Base-by-base conservation (phyloP, 1,139 yeast genomes). In the Hemisphaericaspora xylofermentans region DNA sequence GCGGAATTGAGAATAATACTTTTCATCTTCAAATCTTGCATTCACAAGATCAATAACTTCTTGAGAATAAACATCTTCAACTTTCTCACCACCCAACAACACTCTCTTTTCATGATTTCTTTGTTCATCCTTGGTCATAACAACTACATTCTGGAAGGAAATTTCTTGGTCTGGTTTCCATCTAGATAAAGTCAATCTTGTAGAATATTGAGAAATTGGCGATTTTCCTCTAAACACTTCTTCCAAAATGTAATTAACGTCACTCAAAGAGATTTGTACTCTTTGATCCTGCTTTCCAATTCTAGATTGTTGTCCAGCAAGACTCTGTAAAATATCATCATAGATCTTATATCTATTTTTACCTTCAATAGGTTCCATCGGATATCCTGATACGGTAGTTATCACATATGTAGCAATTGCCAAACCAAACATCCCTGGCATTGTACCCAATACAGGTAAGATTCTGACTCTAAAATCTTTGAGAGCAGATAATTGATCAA, bases 371-470 rank as follows among this genome's bases (percentile, higher is more conserved):
- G 94, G 91, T 45, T 88, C 95, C 47, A 80, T 76, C 9, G 95
- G 95, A 56, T 93, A 93, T 0, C 94, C 96, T 0, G 96, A 81
- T 15, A 89, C 80, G 6, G 77, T 68, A 2, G 96, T 86, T 38
- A 93, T 64, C 33, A 93, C 70, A 62, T 87, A 84, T 0, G 97
- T 84, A 2, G 96, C 95, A 44, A 93, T 76, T 0, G 96, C 80
- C 38, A 93, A 73, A 1, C 98, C 98, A 67, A 93, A 93, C 66
- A 91, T 85, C 7, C 94, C 97, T 1, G 98, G 98, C 83, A 93
- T 80, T 0, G 98, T 88, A 1, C 98, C 98, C 48, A 93, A 67
- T 0, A 93, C 98, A 0, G 98, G 98, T 45, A 93, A 71, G 40
- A 93, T 91, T 52, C 98, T 76, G 4, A 91, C 97, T 50, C 98